Base-by-base conservation (phyloP, 345 rosid species). In the Balakata baccata region DNA sequence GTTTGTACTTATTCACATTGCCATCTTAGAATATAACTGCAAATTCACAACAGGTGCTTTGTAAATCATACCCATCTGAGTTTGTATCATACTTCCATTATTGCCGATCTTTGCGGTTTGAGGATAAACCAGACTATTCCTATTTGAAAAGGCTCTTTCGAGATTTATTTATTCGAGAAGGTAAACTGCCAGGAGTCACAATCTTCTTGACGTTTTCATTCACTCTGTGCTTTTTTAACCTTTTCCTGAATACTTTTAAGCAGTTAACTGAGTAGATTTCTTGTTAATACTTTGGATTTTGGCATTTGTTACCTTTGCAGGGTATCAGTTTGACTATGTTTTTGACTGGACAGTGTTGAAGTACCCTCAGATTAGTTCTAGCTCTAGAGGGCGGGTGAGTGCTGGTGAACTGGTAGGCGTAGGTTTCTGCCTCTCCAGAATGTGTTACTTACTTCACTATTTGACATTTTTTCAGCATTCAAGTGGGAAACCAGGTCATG, bases 91-190 rank as follows among this genome's bases (percentile, higher is more conserved):
- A 92, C 81, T 95, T 95, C 79, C 97, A 95, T 73, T 95, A 91
- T 73, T 92, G 98, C 61, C 98, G 99, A 41, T 87, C 99, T 12
- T 78, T 95, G 86, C 88, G 91, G 64, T 96, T 96, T 82, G 99
- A 96, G 77, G 97, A 93, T 82, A 91, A 91, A 84, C 98, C 99
- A 17, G 99, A 96, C 80, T 93, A 93, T 85, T 87, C 98, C 54
- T 95, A 92, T 79, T 86, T 95, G 87, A 89, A 88, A 86, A 87
- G 97, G 83, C 94, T 95, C 50, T 95, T 95, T 79, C 85, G 97
- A 23, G 99, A 95, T 69, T 87, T 95, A 70, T 95, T 95, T 79
- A 92, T 91, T 77, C 88, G 94, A 69, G 99, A 91, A 89, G 90
- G 99, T 95, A 78, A 34, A 45, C 34, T 67, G 25, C 39, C 46